Base-by-base conservation (phyloP, 2,329 filamentous ascomycete species). In the Alternaria longipes region DNA sequence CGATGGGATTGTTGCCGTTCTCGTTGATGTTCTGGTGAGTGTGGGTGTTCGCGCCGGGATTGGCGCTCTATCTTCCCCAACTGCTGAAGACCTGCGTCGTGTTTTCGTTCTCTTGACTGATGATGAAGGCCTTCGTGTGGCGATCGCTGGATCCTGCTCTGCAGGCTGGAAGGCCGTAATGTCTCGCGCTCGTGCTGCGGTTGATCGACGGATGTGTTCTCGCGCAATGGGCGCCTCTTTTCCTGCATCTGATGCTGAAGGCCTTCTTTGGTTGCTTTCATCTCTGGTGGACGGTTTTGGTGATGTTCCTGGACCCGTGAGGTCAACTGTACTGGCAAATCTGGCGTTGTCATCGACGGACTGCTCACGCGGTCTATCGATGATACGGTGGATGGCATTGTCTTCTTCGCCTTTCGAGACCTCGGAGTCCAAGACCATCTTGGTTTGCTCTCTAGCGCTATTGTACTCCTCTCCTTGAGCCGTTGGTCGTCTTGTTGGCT, bases 91-190 rank as follows among this genome's bases (percentile, higher is more conserved):
- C 56, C 59, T 54, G 16, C 46, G 38, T 34, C 52, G 54, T 55
- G 60, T 24, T 30, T 45, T 56, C 49, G 34, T 34, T 60, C 30
- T 51, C 20, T 54, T 54, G 32, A 54, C 50, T 24, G 63, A 56
- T 36, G 44, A 59, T 49, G 63, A 63, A 22, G 49, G 57, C 30
- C 61, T 57, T 54, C 52, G 26, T 22, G 47, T 45, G 18, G 26
- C 20, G 22, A 52, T 18, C 32, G 54, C 41, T 40, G 51, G 40
- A 8, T n/a, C 28, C n/a, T 47, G 28, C 52, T 12, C 45, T 38
- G 44, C 24, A 50, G 45, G 28, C 26, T 20, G 36, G 45, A 44
- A 22, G 22, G 26, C 42, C 30, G 45, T 51, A 12, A 46, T 9
- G 8, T 40, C 24, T 14, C 45, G 51, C 22, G 40, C 60, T 63